phyloP scores from a whole-genome alignment of 495 filamentous ascomycete genomes.

The Apiosordaria backusii region DNA sequence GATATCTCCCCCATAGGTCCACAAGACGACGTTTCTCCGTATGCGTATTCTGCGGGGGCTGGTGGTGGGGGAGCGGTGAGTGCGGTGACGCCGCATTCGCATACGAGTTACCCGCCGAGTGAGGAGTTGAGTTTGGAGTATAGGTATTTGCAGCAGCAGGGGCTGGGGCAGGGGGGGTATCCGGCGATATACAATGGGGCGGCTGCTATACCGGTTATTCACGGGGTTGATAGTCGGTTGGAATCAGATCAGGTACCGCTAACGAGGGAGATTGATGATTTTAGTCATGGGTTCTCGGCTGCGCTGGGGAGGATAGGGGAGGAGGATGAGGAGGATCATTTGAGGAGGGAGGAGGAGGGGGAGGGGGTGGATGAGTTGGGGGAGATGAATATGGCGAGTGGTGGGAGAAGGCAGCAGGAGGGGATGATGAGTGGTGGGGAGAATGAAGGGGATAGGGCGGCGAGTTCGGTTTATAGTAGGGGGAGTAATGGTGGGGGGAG shows the following conservation, averaged over 20 bases:
- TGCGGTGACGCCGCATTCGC: slow-evolving; percentile 5
- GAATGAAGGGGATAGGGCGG: slow-evolving; percentile 9
- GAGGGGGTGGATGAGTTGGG: slow-evolving; percentile 19
- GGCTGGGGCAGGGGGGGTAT: slow-evolving; percentile 23
- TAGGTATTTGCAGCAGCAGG: neutral
- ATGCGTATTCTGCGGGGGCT: slow-evolving; percentile 14
- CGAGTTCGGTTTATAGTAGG: slow-evolving; percentile 13
- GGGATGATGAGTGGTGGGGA: neutral
- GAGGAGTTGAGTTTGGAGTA: neutral
- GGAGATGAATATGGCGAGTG: neutral
- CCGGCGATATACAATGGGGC: slow-evolving; percentile 11
- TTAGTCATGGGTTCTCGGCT: slow-evolving; percentile 36
- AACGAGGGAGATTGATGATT: slow-evolving; percentile 42
- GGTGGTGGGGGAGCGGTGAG: slow-evolving; percentile 8
- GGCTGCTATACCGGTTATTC: neutral
- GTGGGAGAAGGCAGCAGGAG: neutral
- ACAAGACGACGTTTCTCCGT: slow-evolving; percentile 21
- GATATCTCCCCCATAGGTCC: slow-evolving; percentile 22
- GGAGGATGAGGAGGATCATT: slow-evolving; percentile 30
- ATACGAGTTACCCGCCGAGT: slow-evolving; percentile 25
- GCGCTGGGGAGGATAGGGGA: slow-evolving; percentile 41
- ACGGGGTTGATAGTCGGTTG: slow-evolving; percentile 13
- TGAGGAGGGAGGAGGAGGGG: slow-evolving; percentile 14
- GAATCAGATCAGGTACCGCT: slow-evolving; percentile 33
- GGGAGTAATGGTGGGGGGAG: slow-evolving; percentile 6